Conservation (phyloP, 2,329 filamentous ascomycete genomes). For the Trichoderma sp. region DNA sequence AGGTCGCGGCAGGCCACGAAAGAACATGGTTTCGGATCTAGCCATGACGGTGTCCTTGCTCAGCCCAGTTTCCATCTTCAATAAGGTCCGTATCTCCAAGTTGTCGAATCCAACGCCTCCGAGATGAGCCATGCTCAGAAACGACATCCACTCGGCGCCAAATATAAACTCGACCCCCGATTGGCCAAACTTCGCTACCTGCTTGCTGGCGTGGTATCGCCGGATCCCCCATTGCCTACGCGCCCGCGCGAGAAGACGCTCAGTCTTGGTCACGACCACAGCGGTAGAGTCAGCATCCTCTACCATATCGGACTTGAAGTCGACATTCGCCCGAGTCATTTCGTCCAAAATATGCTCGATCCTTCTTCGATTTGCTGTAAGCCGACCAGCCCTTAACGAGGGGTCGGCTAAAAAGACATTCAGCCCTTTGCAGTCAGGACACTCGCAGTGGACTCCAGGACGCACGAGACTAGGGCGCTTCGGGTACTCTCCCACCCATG, state of each 20-base stretch:
- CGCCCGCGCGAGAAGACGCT: too few relatives aligned
- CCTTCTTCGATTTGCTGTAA: not conserved
- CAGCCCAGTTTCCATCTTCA: not conserved
- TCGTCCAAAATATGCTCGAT: not conserved
- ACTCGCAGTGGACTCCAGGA: not conserved
- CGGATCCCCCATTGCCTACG: not conserved
- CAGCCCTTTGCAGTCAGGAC: not conserved
- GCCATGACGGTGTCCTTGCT: fast-evolving
- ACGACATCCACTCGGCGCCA: not conserved
- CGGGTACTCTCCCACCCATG: not conserved
- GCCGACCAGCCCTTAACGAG: not conserved
- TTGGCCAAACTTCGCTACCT: not conserved
- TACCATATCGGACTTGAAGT: not conserved
- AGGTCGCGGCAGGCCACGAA: not conserved
- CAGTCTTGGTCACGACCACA: not conserved
- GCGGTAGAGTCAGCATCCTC: not conserved
- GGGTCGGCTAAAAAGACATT: not conserved
- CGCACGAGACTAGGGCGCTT: not conserved
- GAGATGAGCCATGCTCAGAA: not conserved
- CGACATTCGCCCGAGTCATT: not conserved
- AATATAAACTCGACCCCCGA: not conserved
- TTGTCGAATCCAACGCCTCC: not conserved
- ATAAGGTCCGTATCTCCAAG: not conserved
- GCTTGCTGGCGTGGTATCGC: not conserved
- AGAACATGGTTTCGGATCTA: not conserved